Evolutionary conservation across 2,329 filamentous ascomycete genomes (phyloP), one percentile per base, ranked within the genome.

Genomic region (Fusarium buharicum): DNA sequence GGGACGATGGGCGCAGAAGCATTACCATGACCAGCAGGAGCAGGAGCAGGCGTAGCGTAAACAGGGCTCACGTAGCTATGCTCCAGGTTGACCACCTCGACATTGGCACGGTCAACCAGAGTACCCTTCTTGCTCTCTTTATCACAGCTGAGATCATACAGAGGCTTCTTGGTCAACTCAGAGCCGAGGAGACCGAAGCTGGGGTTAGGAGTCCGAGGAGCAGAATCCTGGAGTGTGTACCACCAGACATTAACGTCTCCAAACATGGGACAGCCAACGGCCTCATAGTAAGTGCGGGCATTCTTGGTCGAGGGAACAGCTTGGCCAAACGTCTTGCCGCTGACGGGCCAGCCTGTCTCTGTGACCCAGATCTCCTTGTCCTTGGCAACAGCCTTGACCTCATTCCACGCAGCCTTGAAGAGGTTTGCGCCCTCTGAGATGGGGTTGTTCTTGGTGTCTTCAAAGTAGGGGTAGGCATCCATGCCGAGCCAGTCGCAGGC

Each of bases 261-360:
- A 61, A 92, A 87, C 58, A 89, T 76, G 51, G 84, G 80, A 82
- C 92, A 96, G 48, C 87, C 90, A 48, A 94, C 90, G 40, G 89
- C 80, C 68, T 91, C 82, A 90, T 91, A 96, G 84, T 86, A 97
- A n/a, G 77, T 84, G 79, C 91, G 82, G 38, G 93, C 91, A 72
- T 94, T 93, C 49, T 82, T 78, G 28, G 78, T 62, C 31, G 81
- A 87, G 6, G 93, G 81, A 10, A 89, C 82, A 36, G 86, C 91
- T 44, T 84, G 73, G 67, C 87, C 87, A 60, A 83, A 77, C 2
- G 79, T 82, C 64, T 84, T 78, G 52, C 92, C 93, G 69, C 82
- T 86, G 49, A 93, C 86, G 44, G 93, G 92, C 86, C 91, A 95
- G 64, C 93, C 93, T 14, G 92, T 95, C 83, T 96, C 92, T 24